Conservation (phyloP, 352 stramenopile genomes). For the Globisporangium emineosum region DNA sequence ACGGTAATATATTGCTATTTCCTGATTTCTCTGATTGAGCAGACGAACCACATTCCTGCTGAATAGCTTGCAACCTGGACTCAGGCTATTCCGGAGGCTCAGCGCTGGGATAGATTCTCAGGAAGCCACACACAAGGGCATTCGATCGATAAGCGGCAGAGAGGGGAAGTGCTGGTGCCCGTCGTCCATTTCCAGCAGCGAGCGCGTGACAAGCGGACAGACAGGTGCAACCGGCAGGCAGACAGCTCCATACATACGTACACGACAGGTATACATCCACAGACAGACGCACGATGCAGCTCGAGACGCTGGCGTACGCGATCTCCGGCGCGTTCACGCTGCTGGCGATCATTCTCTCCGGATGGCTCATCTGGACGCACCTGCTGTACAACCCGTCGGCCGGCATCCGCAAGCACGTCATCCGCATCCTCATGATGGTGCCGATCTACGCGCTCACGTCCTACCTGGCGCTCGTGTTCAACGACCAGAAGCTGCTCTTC, state of each 20-base stretch:
- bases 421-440: slow-evolving; percentile 94
- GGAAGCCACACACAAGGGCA: background rate
- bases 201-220: background rate
- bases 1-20: background rate
- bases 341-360: slow-evolving; percentile 75
- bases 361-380: slow-evolving; percentile 88
- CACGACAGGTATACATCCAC: background rate
- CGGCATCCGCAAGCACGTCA: slow-evolving; percentile 88
- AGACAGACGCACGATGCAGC: slow-evolving; percentile 51
- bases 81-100: background rate
- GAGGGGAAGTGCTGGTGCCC: background rate
- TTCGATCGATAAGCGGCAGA: background rate
- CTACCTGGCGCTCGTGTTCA: slow-evolving; percentile 88
- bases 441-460: slow-evolving; percentile 91
- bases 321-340: slow-evolving; percentile 88
- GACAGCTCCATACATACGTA: background rate
- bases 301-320: slow-evolving; percentile 85
- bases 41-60: background rate
- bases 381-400: slow-evolving; percentile 82
- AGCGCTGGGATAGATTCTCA: background rate
- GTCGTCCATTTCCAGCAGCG: background rate
- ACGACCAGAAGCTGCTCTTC: slow-evolving; percentile 88
- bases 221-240: background rate
- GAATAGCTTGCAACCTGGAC: background rate
- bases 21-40: background rate